These are phyloP conservation scores for Dendrobium huoshanense DNA, from an alignment of 106 monocot species.

Conservation along the genomic window DNA sequence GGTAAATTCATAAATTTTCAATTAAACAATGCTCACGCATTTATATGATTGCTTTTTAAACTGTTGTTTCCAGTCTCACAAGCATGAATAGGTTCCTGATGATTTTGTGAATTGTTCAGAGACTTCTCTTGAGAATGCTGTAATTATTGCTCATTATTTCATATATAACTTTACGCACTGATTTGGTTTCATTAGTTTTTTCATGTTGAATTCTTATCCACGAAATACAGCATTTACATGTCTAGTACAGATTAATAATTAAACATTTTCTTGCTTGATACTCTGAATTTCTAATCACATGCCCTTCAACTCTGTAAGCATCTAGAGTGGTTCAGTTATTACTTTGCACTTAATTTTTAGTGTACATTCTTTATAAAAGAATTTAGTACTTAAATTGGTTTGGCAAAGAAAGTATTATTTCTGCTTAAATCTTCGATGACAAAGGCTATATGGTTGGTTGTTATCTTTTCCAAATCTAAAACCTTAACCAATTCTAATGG, in stretches of 20 bases:
- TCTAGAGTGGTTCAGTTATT: no score
- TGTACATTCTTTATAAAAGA: no score
- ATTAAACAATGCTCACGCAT: background rate
- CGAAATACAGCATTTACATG: no score
- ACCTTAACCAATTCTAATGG: background rate
- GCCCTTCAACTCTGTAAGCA: no score
- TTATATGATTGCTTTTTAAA: background rate
- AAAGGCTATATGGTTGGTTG: no score
- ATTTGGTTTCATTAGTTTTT: no score
- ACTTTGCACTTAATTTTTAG: no score
- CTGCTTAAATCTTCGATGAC: background rate
- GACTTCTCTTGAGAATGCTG: background rate
- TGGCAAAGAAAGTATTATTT: background rate
- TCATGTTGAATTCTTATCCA: no score
- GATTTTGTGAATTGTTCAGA: background rate
- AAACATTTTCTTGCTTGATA: no score
- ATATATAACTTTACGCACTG: background rate
- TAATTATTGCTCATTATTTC: background rate
- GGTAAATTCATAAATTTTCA: constrained; percentile 32
- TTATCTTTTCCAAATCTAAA: no score
- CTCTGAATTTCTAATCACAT: no score
- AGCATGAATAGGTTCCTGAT: background rate
- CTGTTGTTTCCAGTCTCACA: background rate
- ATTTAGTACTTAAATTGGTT: background rate
- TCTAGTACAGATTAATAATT: no score